These are phyloP conservation scores for Apiosordaria backusii DNA, from an alignment of 495 filamentous ascomycete species.

Conservation along the genomic window DNA sequence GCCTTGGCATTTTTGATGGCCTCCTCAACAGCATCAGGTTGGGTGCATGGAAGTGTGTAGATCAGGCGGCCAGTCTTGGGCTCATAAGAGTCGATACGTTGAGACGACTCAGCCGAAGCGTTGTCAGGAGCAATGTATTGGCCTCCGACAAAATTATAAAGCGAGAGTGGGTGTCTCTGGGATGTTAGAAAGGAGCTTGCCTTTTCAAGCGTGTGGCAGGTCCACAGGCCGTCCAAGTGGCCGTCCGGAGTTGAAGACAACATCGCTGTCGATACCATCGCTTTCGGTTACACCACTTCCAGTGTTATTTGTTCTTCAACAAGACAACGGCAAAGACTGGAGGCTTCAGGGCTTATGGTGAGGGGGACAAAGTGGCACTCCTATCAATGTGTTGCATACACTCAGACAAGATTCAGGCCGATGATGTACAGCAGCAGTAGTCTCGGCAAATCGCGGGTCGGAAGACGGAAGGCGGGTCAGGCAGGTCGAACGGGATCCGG, in stretches of 20 bases:
- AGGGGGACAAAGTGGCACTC: neutral
- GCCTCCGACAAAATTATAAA: slow-evolving; percentile 21
- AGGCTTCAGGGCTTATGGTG: neutral
- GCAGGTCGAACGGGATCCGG: slow-evolving; percentile 1
- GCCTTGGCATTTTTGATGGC: slow-evolving; percentile 21
- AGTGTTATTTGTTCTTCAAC: neutral
- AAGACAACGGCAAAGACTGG: neutral
- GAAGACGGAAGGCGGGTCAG: slow-evolving; percentile 21
- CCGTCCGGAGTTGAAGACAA: neutral
- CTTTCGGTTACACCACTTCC: no score
- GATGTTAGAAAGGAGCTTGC: slow-evolving; percentile 11
- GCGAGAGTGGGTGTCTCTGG: neutral
- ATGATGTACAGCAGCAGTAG: neutral
- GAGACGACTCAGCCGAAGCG: neutral
- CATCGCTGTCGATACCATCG: neutral
- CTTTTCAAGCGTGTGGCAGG: slow-evolving; percentile 21
- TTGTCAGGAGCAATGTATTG: slow-evolving; percentile 5
- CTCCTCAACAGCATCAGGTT: slow-evolving; percentile 12
- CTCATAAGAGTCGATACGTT: slow-evolving; percentile 20
- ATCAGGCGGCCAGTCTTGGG: slow-evolving; percentile 25
- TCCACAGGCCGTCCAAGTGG: slow-evolving; percentile 8
- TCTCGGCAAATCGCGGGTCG: slow-evolving; percentile 24
- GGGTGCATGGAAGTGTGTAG: slow-evolving; percentile 19
- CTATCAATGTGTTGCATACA: neutral
- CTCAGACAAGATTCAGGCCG: neutral